phyloP scores from a whole-genome alignment of 495 filamentous ascomycete genomes.

The Umbilicaria muhlenbergii region DNA sequence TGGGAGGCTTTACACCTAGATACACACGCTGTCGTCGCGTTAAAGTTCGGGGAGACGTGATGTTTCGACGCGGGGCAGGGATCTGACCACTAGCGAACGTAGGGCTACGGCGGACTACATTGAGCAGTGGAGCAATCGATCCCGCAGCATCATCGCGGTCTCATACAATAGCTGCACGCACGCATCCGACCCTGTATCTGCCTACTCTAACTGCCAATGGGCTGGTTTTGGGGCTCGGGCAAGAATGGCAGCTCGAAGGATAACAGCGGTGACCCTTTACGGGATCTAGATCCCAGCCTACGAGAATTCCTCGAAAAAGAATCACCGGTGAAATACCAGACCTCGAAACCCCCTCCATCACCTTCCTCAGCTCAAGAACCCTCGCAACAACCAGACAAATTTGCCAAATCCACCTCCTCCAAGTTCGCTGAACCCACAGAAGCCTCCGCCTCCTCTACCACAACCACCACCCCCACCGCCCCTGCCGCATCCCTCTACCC shows the following conservation, averaged over 20 bases:
- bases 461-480: slow-evolving; percentile 22
- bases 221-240: slow-evolving; percentile 52
- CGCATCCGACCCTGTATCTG: too few species aligned
- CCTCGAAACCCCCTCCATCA: slow-evolving; percentile 18
- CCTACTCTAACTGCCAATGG: slow-evolving; percentile 28
- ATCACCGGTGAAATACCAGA: slow-evolving; percentile 60
- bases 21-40: too few species aligned
- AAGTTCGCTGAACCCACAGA: slow-evolving; percentile 12
- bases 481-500: slow-evolving; percentile 43
- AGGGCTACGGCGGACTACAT: too few species aligned
- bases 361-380: slow-evolving; percentile 10
- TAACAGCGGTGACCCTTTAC: slow-evolving; percentile 50
- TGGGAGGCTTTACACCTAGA: too few species aligned
- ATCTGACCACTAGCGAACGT: too few species aligned
- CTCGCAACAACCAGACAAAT: slow-evolving; percentile 6
- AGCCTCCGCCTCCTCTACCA: slow-evolving; percentile 21
- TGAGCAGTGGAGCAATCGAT: too few species aligned
- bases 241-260: slow-evolving; percentile 20
- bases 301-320: slow-evolving; percentile 75
- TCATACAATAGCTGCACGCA: too few species aligned
- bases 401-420: slow-evolving; percentile 8
- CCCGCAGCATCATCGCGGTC: too few species aligned
- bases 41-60: too few species aligned
- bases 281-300: slow-evolving; percentile 68
- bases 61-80: too few species aligned